Base-by-base conservation (phyloP, 2,329 filamentous ascomycete species). In the Bipolaris gigantea region DNA sequence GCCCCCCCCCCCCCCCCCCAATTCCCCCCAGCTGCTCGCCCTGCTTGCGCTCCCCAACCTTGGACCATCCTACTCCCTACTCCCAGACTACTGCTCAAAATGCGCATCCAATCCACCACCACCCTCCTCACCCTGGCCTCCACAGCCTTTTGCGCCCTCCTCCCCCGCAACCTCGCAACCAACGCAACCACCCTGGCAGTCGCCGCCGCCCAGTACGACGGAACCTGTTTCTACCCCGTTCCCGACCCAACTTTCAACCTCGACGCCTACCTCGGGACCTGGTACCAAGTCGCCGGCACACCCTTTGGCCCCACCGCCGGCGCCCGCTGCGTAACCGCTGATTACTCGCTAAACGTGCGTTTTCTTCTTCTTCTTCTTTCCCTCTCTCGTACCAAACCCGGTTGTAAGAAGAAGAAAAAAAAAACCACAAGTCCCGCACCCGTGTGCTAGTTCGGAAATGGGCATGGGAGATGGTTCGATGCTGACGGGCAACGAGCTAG, bases 241-340 rank as follows among this genome's bases (percentile, higher is more conserved):
- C 64, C 66, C 33, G 62, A 64, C 27, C 49, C 64, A 21, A 59
- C 57, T n/a, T 68, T 69, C 56, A 55, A 65, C 36, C 62, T 69
- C 13, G 44, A 68, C 21, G 51, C 56, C 21, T 70, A 70, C 35
- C 55, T 69, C 0, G 66, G 67, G 33, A 69, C 60, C 18, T 70
- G 66, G 65, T 69, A 69, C 43, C 67, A 70, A 48, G 66, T 70
- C 1, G 67, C 67, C 10, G 66, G 67, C n/a, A 66, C 64, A 21
- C 62, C 66, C 2, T 70, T 70, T 19, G 63, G 66, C 4, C 64
- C 61, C 8, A 69, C 67, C 1, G 55, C 60, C 4, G 64, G 65
- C 25, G 64, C 62, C 6, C 57, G 64, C 16, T 70, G 67, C 27
- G 59, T 67, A 8, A 59, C 59, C 3, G 66, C 63, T 1, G 53